phyloP scores from a whole-genome alignment of 768 basidiomycete species.

The Calvatia gigantea region DNA sequence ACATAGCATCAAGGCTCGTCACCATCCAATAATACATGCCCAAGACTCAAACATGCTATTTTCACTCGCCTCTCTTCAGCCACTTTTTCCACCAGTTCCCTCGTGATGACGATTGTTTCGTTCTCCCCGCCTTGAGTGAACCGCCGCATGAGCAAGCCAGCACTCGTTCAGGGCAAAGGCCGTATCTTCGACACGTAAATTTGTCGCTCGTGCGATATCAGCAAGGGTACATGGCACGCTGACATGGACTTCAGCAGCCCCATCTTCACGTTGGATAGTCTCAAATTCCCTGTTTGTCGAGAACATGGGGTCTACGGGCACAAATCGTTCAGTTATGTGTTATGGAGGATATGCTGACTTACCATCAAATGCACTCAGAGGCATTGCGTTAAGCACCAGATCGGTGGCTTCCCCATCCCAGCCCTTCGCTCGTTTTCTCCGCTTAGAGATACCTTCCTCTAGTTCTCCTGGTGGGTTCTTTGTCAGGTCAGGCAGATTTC shows the following conservation, averaged over 20 bases:
- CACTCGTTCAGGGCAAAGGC: conserved; percentile 88
- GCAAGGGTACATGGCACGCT: conserved; percentile 67
- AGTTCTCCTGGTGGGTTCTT: conserved; percentile 30
- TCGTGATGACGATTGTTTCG: conserved; percentile 40
- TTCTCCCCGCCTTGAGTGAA: conserved; percentile 26
- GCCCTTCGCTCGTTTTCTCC: conserved; percentile 56
- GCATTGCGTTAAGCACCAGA: conserved; percentile 26
- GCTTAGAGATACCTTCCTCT: conserved; percentile 25
- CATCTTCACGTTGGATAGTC: conserved; percentile 56
- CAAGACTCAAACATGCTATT: conserved; percentile 58
- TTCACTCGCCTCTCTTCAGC: conserved; percentile 71
- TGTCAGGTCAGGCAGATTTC: conserved; percentile 38
- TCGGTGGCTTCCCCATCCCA: conserved; percentile 68
- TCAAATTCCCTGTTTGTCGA: conserved; percentile 53
- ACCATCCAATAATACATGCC: conserved; percentile 47
- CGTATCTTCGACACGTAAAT: conserved; percentile 80
- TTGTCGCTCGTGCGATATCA: conserved; percentile 76
- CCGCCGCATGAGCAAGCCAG: conserved; percentile 61
- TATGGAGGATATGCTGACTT: conserved; percentile 9
- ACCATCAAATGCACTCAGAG: conserved; percentile 40
- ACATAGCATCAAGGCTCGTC: background rate
- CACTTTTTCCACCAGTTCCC: conserved; percentile 45
- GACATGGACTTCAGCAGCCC: conserved; percentile 68
- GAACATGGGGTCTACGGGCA: conserved; percentile 45
- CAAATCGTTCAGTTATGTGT: background rate